These are phyloP conservation scores for Sporothrix dimorphospora DNA, from an alignment of 2,329 filamentous ascomycete species.

Conservation along the genomic window DNA sequence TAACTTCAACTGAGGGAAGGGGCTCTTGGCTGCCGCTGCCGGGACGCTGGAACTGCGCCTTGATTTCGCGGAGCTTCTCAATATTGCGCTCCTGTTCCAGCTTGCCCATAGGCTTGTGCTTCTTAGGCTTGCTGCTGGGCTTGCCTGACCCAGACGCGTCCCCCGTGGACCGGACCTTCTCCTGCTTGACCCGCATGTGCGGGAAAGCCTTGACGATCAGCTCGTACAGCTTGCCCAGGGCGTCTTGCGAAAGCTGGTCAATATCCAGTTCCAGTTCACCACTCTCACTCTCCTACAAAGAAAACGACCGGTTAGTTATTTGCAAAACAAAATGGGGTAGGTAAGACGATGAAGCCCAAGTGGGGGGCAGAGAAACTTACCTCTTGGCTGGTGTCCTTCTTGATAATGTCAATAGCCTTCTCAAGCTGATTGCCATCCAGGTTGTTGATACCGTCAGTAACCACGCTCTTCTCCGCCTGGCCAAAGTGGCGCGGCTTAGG, in stretches of 20 bases:
- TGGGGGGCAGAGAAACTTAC: conserved; percentile 46
- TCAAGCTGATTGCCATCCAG: conserved; percentile 78
- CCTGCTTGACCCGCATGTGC: conserved; percentile 41
- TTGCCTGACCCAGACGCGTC: conserved; percentile 34
- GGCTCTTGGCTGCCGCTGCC: conserved; percentile 54
- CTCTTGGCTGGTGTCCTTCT: conserved; percentile 77
- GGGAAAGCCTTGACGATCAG: conserved; percentile 48
- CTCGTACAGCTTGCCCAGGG: conserved; percentile 56
- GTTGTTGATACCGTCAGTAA: conserved; percentile 81
- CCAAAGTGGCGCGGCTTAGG: conserved; percentile 65
- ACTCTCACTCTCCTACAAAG: conserved; percentile 57
- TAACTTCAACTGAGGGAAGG: conserved; percentile 44
- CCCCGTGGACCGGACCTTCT: conserved; percentile 40
- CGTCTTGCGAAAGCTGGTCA: conserved; percentile 59
- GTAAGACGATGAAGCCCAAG: neutral
- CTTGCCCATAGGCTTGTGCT: conserved; percentile 79
- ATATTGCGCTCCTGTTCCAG: conserved; percentile 71
- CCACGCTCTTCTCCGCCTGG: conserved; percentile 84
- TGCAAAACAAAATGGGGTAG: neutral
- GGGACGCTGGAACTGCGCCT: conserved; percentile 53
- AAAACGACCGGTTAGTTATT: conserved; percentile 29
- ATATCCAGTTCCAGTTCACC: conserved; percentile 65
- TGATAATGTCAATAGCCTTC: conserved; percentile 85
- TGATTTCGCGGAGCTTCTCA: conserved; percentile 62
- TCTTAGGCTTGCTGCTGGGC: conserved; percentile 61